Base-by-base conservation (phyloP, 2,329 filamentous ascomycete genomes). In the Hypoxylon sp. region DNA sequence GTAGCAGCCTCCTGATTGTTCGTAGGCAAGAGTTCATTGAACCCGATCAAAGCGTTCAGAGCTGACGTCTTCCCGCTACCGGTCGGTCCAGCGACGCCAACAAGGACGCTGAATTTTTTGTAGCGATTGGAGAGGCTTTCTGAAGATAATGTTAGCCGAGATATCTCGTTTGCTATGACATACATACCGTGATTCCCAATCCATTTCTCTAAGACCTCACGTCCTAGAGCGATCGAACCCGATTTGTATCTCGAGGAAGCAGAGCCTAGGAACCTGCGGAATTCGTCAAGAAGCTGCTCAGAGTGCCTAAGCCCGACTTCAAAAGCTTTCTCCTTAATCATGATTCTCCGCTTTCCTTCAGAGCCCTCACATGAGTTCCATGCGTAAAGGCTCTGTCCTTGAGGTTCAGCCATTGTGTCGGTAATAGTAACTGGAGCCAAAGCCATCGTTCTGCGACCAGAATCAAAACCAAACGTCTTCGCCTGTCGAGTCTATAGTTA, bases 11-110 rank as follows among this genome's bases (percentile, higher is more conserved):
- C 55, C 19, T 76, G 69, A n/a, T 77, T 77, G 6, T 72, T 75
- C 0, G 77, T 77, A 1, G 79, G 78, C 0, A 80, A 63, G 0
- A 80, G 61, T 15, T 78, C 77, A 3, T 44, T 60, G 6, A 50
- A 66, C 0, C 58, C 73, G 0, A 77, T 48, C 3, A 76, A 37
- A 1, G 72, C 72, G 42, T 77, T 78, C 1, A 78, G 37, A 0
- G 69, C 32, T 0, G 75, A 72, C 6, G 75, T 78, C 37, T 78
- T 78, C 4, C 76, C 76, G 2, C 69, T 72, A 3, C 76, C 76
- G 10, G 75, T 77, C 1, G 62, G 48, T 1, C 75, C 76, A 6
- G 70, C 62, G 13, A 78, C 71, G 0, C 76, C 76, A 1, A 77
- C 67, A 7, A 68, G 55, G 1, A 77, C 57, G 3, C 60, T 42